Evolutionary conservation across 75 land plant genomes (phyloP).

Genomic region (Sequoiadendron giganteum): DNA sequence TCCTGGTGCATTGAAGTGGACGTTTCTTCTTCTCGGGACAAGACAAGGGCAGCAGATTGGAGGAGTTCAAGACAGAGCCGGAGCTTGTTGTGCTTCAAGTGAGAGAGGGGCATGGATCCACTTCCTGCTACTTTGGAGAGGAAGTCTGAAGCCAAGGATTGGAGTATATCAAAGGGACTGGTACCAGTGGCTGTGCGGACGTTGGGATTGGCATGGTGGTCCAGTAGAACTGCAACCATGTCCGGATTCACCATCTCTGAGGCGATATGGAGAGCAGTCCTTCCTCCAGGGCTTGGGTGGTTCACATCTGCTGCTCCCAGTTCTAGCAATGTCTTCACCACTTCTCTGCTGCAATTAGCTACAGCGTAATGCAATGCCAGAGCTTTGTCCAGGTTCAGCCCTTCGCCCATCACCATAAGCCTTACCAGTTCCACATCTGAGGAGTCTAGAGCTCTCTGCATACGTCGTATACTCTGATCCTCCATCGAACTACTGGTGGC

Average conservation of each 20-base stretch:
- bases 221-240: conserved; percentile 92
- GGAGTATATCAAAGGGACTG: conserved; percentile 78
- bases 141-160: conserved; percentile 64
- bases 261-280: conserved; percentile 86
- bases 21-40: conserved; percentile 53
- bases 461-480: conserved; percentile 74
- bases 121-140: conserved; percentile 39
- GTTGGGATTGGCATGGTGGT: conserved; percentile 94
- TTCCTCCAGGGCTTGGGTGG: conserved; percentile 68
- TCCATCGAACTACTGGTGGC: conserved; percentile 7
- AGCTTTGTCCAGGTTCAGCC: conserved; percentile 86
- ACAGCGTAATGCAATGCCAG: conserved; percentile 91
- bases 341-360: conserved; percentile 81
- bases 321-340: conserved; percentile 87
- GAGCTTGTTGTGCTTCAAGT: conserved; percentile 84
- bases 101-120: conserved; percentile 40
- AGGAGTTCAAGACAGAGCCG: conserved; percentile 88
- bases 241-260: conserved; percentile 83
- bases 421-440: conserved; percentile 95
- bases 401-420: conserved; percentile 99
- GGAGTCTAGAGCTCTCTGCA: conserved; percentile 89
- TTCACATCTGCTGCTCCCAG: conserved; percentile 97
- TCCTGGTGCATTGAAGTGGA: neutral
- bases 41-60: conserved; percentile 76
- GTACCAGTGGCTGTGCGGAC: conserved; percentile 65